Conservation (phyloP, 2,329 filamentous ascomycete species). For the Diplodia intermedia region DNA sequence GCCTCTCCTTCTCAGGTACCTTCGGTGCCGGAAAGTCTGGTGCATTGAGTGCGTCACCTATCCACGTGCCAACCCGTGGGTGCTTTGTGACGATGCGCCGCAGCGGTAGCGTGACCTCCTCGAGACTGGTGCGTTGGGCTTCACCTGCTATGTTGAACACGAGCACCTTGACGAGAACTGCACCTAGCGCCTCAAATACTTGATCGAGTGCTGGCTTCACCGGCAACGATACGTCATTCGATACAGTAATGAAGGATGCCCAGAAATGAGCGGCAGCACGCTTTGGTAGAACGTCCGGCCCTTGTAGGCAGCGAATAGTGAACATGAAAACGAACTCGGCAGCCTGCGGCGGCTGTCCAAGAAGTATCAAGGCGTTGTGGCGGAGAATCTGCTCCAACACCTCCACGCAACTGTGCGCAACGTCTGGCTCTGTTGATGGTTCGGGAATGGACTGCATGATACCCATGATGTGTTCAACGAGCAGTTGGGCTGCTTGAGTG, state of each 20-base stretch:
- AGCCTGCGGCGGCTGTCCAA: constrained; percentile 63
- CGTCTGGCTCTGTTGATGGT: constrained; percentile 70
- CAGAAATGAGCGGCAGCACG: constrained; percentile 76
- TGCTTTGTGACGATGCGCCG: constrained; percentile 21
- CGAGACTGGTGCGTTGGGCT: constrained; percentile 25
- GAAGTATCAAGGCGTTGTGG: constrained; percentile 67
- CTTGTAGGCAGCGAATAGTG: constrained; percentile 71
- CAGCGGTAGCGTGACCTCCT: constrained; percentile 25
- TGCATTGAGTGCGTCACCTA: constrained; percentile 16
- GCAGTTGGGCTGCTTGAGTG: constrained; percentile 40
- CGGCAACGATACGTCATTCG: neutral
- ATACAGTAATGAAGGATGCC: constrained; percentile 41
- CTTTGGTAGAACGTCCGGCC: constrained; percentile 77
- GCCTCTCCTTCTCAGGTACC: constrained; percentile 30
- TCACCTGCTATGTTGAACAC: constrained; percentile 29
- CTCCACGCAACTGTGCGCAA: constrained; percentile 76
- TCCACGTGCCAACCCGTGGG: constrained; percentile 17
- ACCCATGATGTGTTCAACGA: constrained; percentile 66
- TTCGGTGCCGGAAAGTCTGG: constrained; percentile 29
- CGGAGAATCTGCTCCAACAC: constrained; percentile 70
- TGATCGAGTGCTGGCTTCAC: constrained; percentile 19
- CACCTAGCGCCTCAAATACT: constrained; percentile 23
- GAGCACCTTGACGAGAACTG: constrained; percentile 14
- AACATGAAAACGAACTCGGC: constrained; percentile 75
- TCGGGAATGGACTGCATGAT: constrained; percentile 69